Evolutionary conservation across 108 stramenopile species (phyloP).

Genomic region (Mediolabrus comicus): DNA sequence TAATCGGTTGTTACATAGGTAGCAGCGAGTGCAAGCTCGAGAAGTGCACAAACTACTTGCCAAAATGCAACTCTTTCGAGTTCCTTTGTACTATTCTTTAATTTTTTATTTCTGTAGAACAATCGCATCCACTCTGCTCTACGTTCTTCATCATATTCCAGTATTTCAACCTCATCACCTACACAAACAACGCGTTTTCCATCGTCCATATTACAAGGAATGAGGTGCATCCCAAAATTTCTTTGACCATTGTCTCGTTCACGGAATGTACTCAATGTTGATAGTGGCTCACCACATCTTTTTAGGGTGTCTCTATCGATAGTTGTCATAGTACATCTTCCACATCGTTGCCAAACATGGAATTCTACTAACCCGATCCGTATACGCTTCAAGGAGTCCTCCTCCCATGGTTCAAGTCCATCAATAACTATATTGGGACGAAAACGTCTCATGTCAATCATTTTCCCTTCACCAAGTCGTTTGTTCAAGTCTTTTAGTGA

Average conservation of each 20-base stretch:
- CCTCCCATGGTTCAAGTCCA: constrained; percentile 39
- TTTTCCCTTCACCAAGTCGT: constrained; percentile 17
- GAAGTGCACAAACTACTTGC: no score
- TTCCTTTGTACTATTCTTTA: no score
- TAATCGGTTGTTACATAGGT: no score
- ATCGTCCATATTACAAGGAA: constrained; percentile 9
- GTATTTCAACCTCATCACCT: constrained; percentile 32
- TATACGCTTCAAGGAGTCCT: constrained; percentile 45
- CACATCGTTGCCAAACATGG: constrained; percentile 58
- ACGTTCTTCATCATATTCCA: constrained; percentile 42
- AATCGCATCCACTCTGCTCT: constrained; percentile 22
- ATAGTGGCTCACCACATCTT: constrained; percentile 45
- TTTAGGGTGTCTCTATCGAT: constrained; percentile 45
- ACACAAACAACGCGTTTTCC: not conserved
- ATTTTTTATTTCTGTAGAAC: not conserved
- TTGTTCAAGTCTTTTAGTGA: constrained; percentile 43
- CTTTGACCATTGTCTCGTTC: constrained; percentile 45
- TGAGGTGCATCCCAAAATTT: constrained; percentile 58
- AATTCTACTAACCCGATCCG: constrained; percentile 43
- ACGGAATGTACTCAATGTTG: constrained; percentile 48
- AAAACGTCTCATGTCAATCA: constrained; percentile 52
- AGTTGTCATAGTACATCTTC: constrained; percentile 54
- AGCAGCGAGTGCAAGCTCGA: no score
- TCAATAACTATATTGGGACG: constrained; percentile 50
- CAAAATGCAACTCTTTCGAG: no score